Evolutionary conservation across 2,329 filamentous ascomycete species (phyloP).

Genomic region (Fusarium sp.): DNA sequence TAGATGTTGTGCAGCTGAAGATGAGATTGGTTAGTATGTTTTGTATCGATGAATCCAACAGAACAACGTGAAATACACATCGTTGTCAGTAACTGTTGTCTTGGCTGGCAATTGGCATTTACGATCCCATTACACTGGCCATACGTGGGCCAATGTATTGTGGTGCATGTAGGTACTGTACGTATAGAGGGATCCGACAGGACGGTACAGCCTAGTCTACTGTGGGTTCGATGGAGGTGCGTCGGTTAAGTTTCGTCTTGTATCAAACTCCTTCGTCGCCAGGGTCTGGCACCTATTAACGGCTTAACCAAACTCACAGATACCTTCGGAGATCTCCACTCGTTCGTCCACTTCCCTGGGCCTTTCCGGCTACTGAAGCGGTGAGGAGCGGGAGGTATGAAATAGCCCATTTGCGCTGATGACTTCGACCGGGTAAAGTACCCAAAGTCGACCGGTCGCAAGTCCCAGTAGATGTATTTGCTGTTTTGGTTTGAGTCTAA

Average conservation of each 20-base stretch:
- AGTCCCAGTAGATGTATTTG: not conserved
- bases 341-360: conserved; percentile 10
- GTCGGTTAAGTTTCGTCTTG: conserved; percentile 25
- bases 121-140: not conserved
- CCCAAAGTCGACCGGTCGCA: not conserved
- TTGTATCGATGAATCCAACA: not conserved
- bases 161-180: conserved; percentile 10
- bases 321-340: conserved; percentile 9
- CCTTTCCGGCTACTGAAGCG: not conserved
- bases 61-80: not conserved
- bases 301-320: not conserved
- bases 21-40: not conserved
- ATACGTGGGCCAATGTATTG: conserved; percentile 1
- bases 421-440: not conserved
- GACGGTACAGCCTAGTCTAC: conserved; percentile 40
- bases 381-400: not conserved
- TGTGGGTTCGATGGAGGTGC: conserved; percentile 18
- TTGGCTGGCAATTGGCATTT: not conserved
- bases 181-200: conserved; percentile 35
- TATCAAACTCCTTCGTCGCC: conserved; percentile 20
- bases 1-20: not conserved
- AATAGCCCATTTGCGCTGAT: not conserved
- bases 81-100: not conserved
- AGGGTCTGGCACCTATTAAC: not conserved
- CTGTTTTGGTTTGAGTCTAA: not conserved